A percentile compares a stretch with the other conserved stretches of the same genome.
phyloP scores from a whole-genome alignment of 176 grass and related monocot genomes.

The Aechmea fasciata region DNA sequence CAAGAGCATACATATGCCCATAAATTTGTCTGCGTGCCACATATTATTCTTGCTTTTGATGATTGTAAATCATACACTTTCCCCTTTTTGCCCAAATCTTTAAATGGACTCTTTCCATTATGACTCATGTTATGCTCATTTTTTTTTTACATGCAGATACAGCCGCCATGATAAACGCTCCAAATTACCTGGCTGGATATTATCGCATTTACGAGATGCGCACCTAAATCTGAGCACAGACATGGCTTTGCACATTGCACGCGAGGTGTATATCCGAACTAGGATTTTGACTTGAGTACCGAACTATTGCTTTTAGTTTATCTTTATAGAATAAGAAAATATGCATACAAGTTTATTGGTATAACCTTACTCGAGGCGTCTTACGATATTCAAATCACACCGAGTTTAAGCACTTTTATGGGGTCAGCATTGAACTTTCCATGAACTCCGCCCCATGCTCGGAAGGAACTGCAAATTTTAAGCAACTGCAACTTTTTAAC shows the following conservation, averaged over 20 bases:
- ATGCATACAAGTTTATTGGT: no score
- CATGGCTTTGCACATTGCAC: conserved; percentile 94
- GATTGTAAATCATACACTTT: not conserved
- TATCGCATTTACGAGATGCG: conserved; percentile 77
- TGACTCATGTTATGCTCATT: not conserved
- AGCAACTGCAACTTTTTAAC: no score
- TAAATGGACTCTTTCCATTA: not conserved
- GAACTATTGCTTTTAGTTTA: no score
- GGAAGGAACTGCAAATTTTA: no score
- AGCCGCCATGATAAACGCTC: conserved; percentile 83
- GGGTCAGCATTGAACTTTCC: no score
- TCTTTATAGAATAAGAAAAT: no score
- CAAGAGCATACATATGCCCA: no score
- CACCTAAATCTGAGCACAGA: conserved; percentile 93
- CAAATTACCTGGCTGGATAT: conserved; percentile 96
- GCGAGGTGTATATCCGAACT: conserved; percentile 48
- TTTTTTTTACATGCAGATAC: conserved; percentile 36
- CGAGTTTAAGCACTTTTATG: no score
- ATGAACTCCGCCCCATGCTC: no score
- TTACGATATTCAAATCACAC: no score
- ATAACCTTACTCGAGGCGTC: no score
- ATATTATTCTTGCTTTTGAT: not conserved
- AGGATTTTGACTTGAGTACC: not conserved
- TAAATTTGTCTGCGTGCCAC: no score
- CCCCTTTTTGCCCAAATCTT: not conserved